A percentile compares a stretch with the other conserved stretches of the same genome.
phyloP scores from a whole-genome alignment of 306 rosid genomes.

The Sesbania bispinosa region DNA sequence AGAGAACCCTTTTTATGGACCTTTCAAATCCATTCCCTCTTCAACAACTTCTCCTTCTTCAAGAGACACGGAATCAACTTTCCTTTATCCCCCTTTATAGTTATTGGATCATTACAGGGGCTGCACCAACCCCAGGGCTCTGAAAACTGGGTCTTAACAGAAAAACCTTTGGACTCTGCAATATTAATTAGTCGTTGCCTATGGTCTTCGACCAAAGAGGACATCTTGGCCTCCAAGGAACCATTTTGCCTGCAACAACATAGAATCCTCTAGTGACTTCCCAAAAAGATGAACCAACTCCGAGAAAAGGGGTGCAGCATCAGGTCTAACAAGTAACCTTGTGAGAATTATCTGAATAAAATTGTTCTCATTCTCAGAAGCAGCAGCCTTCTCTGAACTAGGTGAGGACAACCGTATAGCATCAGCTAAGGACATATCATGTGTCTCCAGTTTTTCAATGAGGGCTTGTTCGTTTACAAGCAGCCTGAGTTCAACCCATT shows the following conservation, averaged over 20 bases:
- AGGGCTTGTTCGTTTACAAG: slow-evolving; percentile 90
- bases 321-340: slow-evolving; percentile 90
- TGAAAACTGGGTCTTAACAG: slow-evolving; percentile 64
- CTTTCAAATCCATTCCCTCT: slow-evolving; percentile 56
- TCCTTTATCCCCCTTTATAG: slow-evolving; percentile 53
- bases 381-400: slow-evolving; percentile 67
- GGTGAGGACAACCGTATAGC: slow-evolving; percentile 79
- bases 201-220: slow-evolving; percentile 80
- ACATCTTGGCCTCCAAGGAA: slow-evolving; percentile 81
- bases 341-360: slow-evolving; percentile 79
- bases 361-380: slow-evolving; percentile 85
- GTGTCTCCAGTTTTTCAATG: slow-evolving; percentile 62
- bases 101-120: slow-evolving; percentile 43
- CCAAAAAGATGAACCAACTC: slow-evolving; percentile 92
- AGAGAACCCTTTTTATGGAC: slow-evolving; percentile 44
- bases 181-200: slow-evolving; percentile 65
- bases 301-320: slow-evolving; percentile 89
- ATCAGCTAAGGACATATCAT: slow-evolving; percentile 56
- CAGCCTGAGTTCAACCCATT: slow-evolving; percentile 95
- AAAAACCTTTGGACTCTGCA: slow-evolving; percentile 62
- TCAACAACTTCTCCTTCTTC: slow-evolving; percentile 96
- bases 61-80: slow-evolving; percentile 54
- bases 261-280: slow-evolving; percentile 79
- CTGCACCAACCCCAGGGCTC: slow-evolving; percentile 88
- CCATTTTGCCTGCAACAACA: slow-evolving; percentile 93